These are phyloP conservation scores for Fraxinus quadrangulata DNA, from an alignment of 257 asterid genomes.

Conservation along the genomic window DNA sequence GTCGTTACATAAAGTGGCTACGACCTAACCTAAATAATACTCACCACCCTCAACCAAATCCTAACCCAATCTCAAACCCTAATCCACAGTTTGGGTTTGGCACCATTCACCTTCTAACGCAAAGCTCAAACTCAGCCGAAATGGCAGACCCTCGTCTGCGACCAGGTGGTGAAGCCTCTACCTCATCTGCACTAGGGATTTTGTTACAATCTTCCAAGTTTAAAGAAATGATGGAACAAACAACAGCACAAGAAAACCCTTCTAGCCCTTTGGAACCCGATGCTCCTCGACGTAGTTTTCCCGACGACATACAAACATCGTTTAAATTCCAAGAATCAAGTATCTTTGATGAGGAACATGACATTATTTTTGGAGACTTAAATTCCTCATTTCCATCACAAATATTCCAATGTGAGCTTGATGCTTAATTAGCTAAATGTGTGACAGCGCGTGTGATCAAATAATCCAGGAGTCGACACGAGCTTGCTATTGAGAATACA, in stretches of 20 bases:
- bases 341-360: constrained; percentile 66
- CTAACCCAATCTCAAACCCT: constrained; percentile 29
- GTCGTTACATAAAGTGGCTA: constrained; percentile 69
- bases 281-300: constrained; percentile 65
- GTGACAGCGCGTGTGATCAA: not conserved
- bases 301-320: constrained; percentile 85
- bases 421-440: constrained; percentile 22
- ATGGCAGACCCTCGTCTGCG: constrained; percentile 28
- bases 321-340: constrained; percentile 73
- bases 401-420: constrained; percentile 67
- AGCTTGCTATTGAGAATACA: not conserved
- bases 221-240: constrained; percentile 61
- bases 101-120: constrained; percentile 33
- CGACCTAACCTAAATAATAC: constrained; percentile 33
- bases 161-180: constrained; percentile 18
- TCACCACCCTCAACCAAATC: constrained; percentile 22
- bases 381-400: constrained; percentile 48
- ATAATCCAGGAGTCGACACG: not conserved
- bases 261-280: constrained; percentile 42
- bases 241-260: constrained; percentile 33
- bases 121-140: constrained; percentile 40
- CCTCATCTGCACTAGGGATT: constrained; percentile 57
- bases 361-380: constrained; percentile 57
- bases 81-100: constrained; percentile 29
- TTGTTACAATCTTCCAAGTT: constrained; percentile 66